Conservation (phyloP, 1,139 yeast species). For the Wickerhamomyces sp. region DNA sequence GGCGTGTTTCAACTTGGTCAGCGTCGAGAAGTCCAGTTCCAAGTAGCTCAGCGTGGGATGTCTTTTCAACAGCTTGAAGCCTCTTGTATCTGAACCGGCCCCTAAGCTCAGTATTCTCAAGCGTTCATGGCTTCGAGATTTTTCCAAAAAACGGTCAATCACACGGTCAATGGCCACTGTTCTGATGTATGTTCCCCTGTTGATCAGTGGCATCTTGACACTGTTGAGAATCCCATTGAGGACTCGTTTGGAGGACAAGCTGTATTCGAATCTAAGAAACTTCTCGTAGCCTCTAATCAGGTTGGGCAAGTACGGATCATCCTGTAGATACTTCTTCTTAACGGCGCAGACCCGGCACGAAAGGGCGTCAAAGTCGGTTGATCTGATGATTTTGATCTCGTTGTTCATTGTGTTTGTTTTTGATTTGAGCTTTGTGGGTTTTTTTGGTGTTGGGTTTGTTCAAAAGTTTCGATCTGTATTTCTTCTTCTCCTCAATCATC, state of each 20-base stretch:
- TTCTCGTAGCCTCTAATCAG: slow-evolving; percentile 30
- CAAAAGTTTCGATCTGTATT: no score
- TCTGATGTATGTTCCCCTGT: slow-evolving; percentile 77
- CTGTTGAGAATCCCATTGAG: slow-evolving; percentile 36
- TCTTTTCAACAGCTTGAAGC: slow-evolving; percentile 42
- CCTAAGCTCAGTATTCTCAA: slow-evolving; percentile 80
- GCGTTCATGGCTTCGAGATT: slow-evolving; percentile 18
- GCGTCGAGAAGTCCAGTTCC: slow-evolving; percentile 73
- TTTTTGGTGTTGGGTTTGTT: neutral
- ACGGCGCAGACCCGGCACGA: slow-evolving; percentile 65
- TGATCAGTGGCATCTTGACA: slow-evolving; percentile 71
- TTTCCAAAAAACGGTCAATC: slow-evolving; percentile 42
- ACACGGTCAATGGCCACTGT: slow-evolving; percentile 56
- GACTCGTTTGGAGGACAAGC: slow-evolving; percentile 32
- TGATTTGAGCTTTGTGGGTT: neutral
- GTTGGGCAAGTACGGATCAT: slow-evolving; percentile 44
- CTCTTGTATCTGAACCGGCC: slow-evolving; percentile 93
- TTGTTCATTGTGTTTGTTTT: slow-evolving; percentile 3
- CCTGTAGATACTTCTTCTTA: slow-evolving; percentile 41
- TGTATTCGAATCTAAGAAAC: slow-evolving; percentile 23
- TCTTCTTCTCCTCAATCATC: no score
- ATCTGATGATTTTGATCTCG: slow-evolving; percentile 34
- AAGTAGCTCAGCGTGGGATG: slow-evolving; percentile 36
- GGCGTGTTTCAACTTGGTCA: slow-evolving; percentile 54
- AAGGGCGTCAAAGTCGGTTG: slow-evolving; percentile 84